phyloP scores from a whole-genome alignment of 1,284 basidiomycete genomes.

The Rhodotorula sp. region DNA sequence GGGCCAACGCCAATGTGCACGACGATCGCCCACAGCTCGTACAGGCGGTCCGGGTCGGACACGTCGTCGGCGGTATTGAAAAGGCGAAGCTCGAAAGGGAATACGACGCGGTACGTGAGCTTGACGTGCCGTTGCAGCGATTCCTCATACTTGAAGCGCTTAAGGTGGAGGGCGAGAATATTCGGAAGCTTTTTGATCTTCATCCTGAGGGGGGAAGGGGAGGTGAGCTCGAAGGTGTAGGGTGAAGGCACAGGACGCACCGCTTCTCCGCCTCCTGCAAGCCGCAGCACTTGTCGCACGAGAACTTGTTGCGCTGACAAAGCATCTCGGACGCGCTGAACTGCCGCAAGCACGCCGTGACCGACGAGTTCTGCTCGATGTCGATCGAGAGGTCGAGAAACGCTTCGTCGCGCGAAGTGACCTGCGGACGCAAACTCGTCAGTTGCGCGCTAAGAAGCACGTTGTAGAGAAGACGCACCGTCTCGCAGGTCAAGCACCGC shows the following conservation, averaged over 20 bases:
- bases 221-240: neutral
- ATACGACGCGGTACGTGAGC: conserved; percentile 91
- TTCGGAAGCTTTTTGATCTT: conserved; percentile 96
- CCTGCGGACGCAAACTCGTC: conserved; percentile 54
- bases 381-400: conserved; percentile 98
- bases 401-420: conserved; percentile 92
- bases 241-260: conserved; percentile 55
- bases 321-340: conserved; percentile 99
- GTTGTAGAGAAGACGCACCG: conserved; percentile 57
- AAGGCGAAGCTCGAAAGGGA: conserved; percentile 87
- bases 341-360: conserved; percentile 90
- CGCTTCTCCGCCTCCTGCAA: conserved; percentile 97
- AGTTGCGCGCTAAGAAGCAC: neutral
- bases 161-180: conserved; percentile 89
- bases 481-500: conserved; percentile 94
- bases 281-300: conserved; percentile 94
- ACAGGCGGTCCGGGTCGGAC: conserved; percentile 78
- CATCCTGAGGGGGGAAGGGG: conserved; percentile 65
- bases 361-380: conserved; percentile 94
- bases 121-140: conserved; percentile 86
- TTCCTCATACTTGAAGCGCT: conserved; percentile 97
- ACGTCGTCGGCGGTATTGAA: conserved; percentile 97
- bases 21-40: conserved; percentile 92
- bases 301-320: conserved; percentile 96
- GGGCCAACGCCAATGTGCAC: conserved; percentile 96